Evolutionary conservation across 805 yeast species (phyloP), one percentile per base, ranked within the genome.

Genomic region (Candida awuae): DNA sequence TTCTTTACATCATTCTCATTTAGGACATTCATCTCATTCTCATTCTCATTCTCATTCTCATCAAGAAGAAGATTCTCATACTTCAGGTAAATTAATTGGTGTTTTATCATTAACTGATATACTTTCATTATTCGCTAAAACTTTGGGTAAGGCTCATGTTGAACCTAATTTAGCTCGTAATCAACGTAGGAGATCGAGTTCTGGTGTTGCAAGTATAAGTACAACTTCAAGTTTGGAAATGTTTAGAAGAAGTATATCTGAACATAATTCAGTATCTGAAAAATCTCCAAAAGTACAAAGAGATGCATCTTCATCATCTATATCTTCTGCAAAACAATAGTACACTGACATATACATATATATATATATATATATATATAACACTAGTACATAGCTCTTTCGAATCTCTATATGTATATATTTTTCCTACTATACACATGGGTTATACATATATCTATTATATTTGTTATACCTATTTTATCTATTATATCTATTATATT

Each of bases 61-160:
- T n/a, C 56, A 52, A 13, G 51, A 55, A 19, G 58, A 55, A 15
- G 57, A 59, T 36, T 26, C 46, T 8, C 79, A 80, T 32, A 66
- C 79, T 37, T 77, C 85, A 2, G 96, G 96, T 13, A 83, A 79
- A 54, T 69, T 90, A 45, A 75, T 85, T 39, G 97, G 97, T 29
- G 97, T 92, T 19, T 78, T 92, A 3, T 84, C 96, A 4, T 66
- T 92, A 50, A 90, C 97, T 1, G 98, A 90, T 60, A 80, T 90
- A 25, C 64, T 92, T 35, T 84, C 88, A 14, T 62, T 86, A 32
- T 71, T 90, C 46, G 95, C 95, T 8, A 71, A 78, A 50, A 75
- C 73, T 26, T 71, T 78, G 41, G 95, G 94, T 3, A 73, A 73
- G 52, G 66, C 65, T 39, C 56, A 56, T 35, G 78, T 85, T 18